These are phyloP conservation scores for Talaromyces liani DNA, from an alignment of 495 filamentous ascomycete species.

Conservation along the genomic window DNA sequence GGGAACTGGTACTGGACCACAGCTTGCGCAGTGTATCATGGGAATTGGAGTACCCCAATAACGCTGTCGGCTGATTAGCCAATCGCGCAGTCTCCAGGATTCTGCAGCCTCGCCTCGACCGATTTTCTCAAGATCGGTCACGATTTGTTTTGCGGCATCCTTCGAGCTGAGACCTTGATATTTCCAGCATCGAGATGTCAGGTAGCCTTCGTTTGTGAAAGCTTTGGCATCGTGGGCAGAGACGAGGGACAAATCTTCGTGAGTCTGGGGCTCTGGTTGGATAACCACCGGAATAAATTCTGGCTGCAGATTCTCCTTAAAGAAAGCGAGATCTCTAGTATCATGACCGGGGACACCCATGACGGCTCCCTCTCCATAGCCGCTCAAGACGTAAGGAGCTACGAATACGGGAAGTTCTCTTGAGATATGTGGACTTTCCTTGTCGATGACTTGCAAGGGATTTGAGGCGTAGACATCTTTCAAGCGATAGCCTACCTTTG, in stretches of 20 bases:
- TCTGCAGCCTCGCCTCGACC: constrained; percentile 51
- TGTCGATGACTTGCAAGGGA: constrained; percentile 51
- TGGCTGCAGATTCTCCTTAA: constrained; percentile 56
- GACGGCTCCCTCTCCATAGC: constrained; percentile 82
- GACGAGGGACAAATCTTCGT: constrained; percentile 32
- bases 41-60: constrained; percentile 92
- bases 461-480: constrained; percentile 54
- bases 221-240: constrained; percentile 29
- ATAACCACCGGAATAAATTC: constrained; percentile 44
- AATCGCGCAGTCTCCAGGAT: constrained; percentile 75
- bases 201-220: constrained; percentile 38
- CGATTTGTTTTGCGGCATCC: constrained; percentile 54
- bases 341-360: constrained; percentile 93
- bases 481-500: constrained; percentile 68
- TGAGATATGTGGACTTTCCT: constrained; percentile 40
- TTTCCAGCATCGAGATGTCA: constrained; percentile 35
- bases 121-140: constrained; percentile 43
- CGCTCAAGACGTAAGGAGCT: constrained; percentile 78
- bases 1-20: constrained; percentile 74
- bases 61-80: constrained; percentile 80
- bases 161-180: constrained; percentile 50
- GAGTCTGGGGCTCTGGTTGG: constrained; percentile 19
- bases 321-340: constrained; percentile 67
- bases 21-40: constrained; percentile 72
- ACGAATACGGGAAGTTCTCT: constrained; percentile 65